Evolutionary conservation across 225 moss, liverwort and hornwort genomes (phyloP), one percentile per base, ranked within the genome.

Genomic region (Polytrichum commune): DNA sequence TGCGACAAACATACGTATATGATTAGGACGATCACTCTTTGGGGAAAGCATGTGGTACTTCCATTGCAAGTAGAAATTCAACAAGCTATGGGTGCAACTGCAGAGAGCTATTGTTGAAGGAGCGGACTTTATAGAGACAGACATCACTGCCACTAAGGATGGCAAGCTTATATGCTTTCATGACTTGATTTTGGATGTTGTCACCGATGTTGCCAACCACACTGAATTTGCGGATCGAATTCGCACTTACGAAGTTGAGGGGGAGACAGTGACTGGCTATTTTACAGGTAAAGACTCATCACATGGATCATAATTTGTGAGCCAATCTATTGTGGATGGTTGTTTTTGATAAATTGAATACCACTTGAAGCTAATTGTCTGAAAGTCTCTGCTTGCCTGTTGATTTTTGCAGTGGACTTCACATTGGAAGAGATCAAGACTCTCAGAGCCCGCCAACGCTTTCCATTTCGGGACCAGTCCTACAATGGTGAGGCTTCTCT

Each of bases 41-140:
- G 46, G 46, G 46, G 46, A 46, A 46, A 46, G 13, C 4, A 46
- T 46, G 46, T 46, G 16, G 16, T 46, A 46, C 46, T 4, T 35
- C 35, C 35, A 35, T 35, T 46, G 46, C 46, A 46, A 46, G 13
- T 46, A 16, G 46, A 46, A 46, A 13, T 46, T 46, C 4, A 46
- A 46, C 46, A 46, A 46, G 0, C 46, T 46, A 13, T 46, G 46
- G 3, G 5, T 72, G 27, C 18, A 70, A 64, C 18, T 79, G 84
- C 90, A 95, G 92, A 92, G 92, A 69, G 95, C 92, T 26, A 88
- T 91, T 69, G 78, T 72, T 6, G 90, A 87, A 63, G 95, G 95
- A 19, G 90, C 92, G 5, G 95, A 95, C 72, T 95, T 95, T 77
- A 87, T 95, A 65, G 95, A 95, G 85, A 88, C 95, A 6, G 92